Conservation (phyloP, 805 yeast species). For the Teunomyces pallodes region DNA sequence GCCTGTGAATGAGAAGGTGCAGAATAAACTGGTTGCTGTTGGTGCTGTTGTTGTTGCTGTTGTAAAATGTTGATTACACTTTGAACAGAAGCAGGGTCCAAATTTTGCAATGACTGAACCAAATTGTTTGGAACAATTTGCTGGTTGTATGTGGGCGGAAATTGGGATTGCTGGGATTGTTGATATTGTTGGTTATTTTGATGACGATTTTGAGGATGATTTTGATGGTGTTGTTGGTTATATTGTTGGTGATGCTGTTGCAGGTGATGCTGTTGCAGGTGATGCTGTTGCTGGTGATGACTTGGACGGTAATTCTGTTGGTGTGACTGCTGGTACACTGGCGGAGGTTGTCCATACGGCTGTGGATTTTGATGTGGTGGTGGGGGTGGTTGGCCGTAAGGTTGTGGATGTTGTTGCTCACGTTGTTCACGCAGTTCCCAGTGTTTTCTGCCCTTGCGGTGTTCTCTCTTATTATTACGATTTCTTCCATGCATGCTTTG, state of each 20-base stretch:
- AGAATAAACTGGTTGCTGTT: constrained; percentile 7
- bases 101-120: constrained; percentile 18
- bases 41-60: constrained; percentile 24
- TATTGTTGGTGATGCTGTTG: background rate
- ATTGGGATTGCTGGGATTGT: constrained; percentile 3
- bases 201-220: constrained; percentile 2
- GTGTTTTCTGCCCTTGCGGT: background rate
- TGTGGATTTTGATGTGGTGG: constrained; percentile 1
- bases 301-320: background rate
- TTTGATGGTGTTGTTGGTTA: constrained; percentile 4
- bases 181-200: constrained; percentile 4
- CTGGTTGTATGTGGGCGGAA: constrained; percentile 3
- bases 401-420: background rate
- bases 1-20: background rate
- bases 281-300: constrained; percentile 3
- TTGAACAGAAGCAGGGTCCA: constrained; percentile 35
- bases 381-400: background rate
- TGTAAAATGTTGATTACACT: constrained; percentile 29
- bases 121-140: constrained; percentile 7
- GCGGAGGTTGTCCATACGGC: constrained; percentile 6
- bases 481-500: background rate
- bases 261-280: constrained; percentile 5
- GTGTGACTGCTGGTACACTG: constrained; percentile 1
- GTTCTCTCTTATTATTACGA: background rate
- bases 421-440: background rate